Evolutionary conservation across 345 rosid genomes (phyloP).

Genomic region (Populus pruinosa): DNA sequence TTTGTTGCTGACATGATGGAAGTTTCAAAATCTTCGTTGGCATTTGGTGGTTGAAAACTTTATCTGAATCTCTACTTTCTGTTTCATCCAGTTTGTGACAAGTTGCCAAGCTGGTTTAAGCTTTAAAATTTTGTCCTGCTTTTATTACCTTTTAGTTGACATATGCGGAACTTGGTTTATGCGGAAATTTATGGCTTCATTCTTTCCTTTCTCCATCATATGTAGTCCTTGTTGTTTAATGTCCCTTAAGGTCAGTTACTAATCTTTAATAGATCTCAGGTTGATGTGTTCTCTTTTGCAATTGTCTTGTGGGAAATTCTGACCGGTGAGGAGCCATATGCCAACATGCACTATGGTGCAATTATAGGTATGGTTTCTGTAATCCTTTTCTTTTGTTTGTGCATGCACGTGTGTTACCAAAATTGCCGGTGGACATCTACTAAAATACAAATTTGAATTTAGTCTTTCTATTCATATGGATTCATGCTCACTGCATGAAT

Average conservation of each 20-base stretch:
- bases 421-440: not conserved
- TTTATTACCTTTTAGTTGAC: not conserved
- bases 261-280: constrained; percentile 36
- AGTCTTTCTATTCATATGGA: not conserved
- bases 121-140: not conserved
- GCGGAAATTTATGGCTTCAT: not conserved
- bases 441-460: not conserved
- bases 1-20: not conserved
- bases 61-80: not conserved
- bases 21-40: not conserved
- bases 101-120: not conserved
- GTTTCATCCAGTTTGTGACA: not conserved
- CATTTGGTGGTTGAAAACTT: not conserved
- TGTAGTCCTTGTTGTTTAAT: not conserved
- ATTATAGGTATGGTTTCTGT: constrained; percentile 57
- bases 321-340: constrained; percentile 85
- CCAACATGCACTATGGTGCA: constrained; percentile 81
- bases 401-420: not conserved
- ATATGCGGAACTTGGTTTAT: constrained; percentile 2
- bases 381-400: not conserved
- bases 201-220: not conserved
- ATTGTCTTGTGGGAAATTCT: constrained; percentile 88
- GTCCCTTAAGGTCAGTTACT: constrained; percentile 3
- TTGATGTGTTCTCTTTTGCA: constrained; percentile 78
- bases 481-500: not conserved